Evolutionary conservation across 73 alveolate species (phyloP), one percentile per base, ranked within the genome.

Genomic region (Symbiodinium pilosum): DNA sequence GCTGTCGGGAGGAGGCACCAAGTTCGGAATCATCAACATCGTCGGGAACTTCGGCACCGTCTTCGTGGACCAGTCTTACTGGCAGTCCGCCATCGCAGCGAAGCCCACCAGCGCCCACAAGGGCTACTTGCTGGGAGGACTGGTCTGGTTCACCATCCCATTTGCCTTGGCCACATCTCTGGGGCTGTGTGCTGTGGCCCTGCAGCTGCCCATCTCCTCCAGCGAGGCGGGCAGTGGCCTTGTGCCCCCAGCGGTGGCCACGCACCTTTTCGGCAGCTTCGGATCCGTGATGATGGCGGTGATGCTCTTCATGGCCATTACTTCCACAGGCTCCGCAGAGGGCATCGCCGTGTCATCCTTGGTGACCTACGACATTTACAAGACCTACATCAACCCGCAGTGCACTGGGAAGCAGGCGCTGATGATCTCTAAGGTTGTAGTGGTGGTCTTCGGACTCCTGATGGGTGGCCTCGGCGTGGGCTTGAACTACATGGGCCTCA

Each of bases 31-130:
- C 4, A 40, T 43, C 54, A 83, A 83, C 69, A 39, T 83, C 71
- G 92, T 83, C 69, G 92, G 92, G 34, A 83, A 83, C 68, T 83
- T 83, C 68, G 92, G 92, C 92, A 83, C 92, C 68, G 92, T 83
- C 41, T 83, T 83, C 92, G 92, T 83, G 43, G 92, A 83, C 92
- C 92, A 83, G 69, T 41, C 71, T 40, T 83, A 83, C 69, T 83
- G 92, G 92, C 92, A 83, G 92, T 41, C 71, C 36, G 92, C 92
- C 59, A n/a, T 83, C 41, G 92, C 92, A 9, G 59, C 71, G 43
- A 83, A 83, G 92, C 69, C 92, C 41, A 83, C 26, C 38, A 28
- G 64, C 71, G 44, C 92, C 21, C 64, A 34, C n/a, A 44, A 11
- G 71, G 92, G 92, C 39, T 83, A 20, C 68, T 69, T 83, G 41